These are phyloP conservation scores for Tuctoria greenei DNA, from an alignment of 176 grass and related monocot genomes.

Conservation along the genomic window DNA sequence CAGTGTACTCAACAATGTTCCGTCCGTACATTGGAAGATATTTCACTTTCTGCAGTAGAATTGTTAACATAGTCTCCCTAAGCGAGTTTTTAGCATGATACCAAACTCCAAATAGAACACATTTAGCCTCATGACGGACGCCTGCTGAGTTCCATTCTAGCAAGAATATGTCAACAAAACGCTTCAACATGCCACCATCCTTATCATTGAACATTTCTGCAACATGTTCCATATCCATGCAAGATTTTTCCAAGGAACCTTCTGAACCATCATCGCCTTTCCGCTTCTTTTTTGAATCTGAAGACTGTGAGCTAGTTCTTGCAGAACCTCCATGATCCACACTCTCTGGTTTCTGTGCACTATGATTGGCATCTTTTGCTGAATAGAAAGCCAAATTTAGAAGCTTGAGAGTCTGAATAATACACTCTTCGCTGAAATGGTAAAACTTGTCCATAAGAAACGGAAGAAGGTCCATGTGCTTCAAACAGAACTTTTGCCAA, in stretches of 20 bases:
- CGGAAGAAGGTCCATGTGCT: constrained; percentile 74
- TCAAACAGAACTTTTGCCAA: constrained; percentile 99
- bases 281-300: constrained; percentile 81
- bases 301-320: constrained; percentile 55
- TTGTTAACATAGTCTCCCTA: constrained; percentile 67
- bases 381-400: constrained; percentile 92
- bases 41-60: constrained; percentile 77
- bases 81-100: constrained; percentile 70
- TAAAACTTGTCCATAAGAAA: constrained; percentile 84
- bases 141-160: constrained; percentile 91
- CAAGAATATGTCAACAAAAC: constrained; percentile 82
- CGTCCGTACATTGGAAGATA: constrained; percentile 84
- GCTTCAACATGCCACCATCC: constrained; percentile 61
- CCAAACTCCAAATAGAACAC: constrained; percentile 87
- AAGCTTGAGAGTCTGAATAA: constrained; percentile 93
- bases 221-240: constrained; percentile 85
- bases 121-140: constrained; percentile 93
- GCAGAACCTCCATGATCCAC: constrained; percentile 48
- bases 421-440: constrained; percentile 93
- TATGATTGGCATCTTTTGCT: constrained; percentile 72
- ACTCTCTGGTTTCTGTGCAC: constrained; percentile 53
- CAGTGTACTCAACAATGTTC: constrained; percentile 91
- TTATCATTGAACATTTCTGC: constrained; percentile 73
- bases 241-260: constrained; percentile 74
- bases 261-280: constrained; percentile 74